phyloP scores from a whole-genome alignment of 345 rosid species.

The Lepidium aucheri region DNA sequence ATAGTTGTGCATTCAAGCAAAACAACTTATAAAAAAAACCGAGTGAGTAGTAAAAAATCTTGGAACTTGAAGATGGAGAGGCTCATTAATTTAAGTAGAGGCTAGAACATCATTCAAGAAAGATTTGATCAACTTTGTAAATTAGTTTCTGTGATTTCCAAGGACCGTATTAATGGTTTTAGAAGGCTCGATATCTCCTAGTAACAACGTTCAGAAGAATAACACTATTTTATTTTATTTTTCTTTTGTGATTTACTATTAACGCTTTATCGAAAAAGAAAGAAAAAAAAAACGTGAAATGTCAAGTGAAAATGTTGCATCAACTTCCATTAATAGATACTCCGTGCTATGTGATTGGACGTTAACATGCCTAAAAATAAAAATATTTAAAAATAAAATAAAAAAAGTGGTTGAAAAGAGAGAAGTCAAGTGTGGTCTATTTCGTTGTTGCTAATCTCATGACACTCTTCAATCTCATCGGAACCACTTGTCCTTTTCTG shows the following conservation, averaged over 20 bases:
- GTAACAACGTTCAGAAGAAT: no score
- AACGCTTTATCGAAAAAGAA: not conserved
- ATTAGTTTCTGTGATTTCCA: not conserved
- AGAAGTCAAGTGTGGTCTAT: slow-evolving; percentile 27
- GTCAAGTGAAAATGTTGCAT: slow-evolving; percentile 27
- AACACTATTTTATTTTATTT: not conserved
- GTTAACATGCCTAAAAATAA: slow-evolving; percentile 6
- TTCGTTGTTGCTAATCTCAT: slow-evolving; percentile 19
- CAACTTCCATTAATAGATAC: slow-evolving; percentile 20
- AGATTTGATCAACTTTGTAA: not conserved
- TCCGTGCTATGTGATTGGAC: slow-evolving; percentile 33
- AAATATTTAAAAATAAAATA: not conserved
- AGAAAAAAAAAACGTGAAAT: slow-evolving; percentile 15
- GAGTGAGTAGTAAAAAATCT: not conserved
- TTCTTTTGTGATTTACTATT: not conserved
- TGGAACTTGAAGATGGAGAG: not conserved
- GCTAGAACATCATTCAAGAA: not conserved
- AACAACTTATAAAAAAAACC: no score
- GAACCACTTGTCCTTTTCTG: slow-evolving; percentile 20
- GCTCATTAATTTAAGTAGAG: not conserved
- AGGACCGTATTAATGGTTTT: not conserved
- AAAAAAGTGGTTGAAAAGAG: slow-evolving; percentile 14
- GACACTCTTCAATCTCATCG: slow-evolving; percentile 16
- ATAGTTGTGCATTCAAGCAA: no score
- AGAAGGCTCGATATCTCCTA: no score